These are phyloP conservation scores for Gonium pectorale DNA, from an alignment of 139 green algal species.

Conservation along the genomic window DNA sequence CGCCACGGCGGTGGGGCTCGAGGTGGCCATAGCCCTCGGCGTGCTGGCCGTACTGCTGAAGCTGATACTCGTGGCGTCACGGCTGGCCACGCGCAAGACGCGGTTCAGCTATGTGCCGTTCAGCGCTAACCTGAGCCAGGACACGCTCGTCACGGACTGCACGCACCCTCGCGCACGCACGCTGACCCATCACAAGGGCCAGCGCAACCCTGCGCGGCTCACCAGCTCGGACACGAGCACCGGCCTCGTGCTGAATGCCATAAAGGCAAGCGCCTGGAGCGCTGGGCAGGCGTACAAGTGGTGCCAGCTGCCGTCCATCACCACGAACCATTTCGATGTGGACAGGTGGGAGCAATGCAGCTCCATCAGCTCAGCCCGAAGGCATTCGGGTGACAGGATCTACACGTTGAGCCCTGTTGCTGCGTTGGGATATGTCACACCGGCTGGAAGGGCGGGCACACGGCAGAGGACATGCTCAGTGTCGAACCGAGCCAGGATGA, in stretches of 20 bases:
- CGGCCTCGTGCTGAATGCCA: slow-evolving; percentile 68
- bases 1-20: not conserved
- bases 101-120: slow-evolving; percentile 43
- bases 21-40: not conserved
- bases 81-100: not conserved
- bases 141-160: slow-evolving; percentile 63
- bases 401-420: too few relatives aligned
- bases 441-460: too few relatives aligned
- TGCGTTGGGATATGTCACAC: too few relatives aligned
- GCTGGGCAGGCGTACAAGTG: slow-evolving; percentile 15
- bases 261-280: slow-evolving; percentile 17
- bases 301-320: slow-evolving; percentile 48
- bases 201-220: slow-evolving; percentile 64
- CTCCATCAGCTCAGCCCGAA: too few relatives aligned
- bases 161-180: slow-evolving; percentile 65
- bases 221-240: slow-evolving; percentile 62
- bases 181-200: slow-evolving; percentile 74
- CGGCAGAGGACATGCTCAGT: too few relatives aligned
- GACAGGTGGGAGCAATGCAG: slow-evolving; percentile 62
- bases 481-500: too few relatives aligned
- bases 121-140: not conserved
- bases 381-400: too few relatives aligned
- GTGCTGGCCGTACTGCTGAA: not conserved
- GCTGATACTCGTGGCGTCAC: not conserved
- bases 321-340: slow-evolving; percentile 81